A percentile compares a stretch with the other conserved stretches of the same genome.
These are phyloP conservation scores for Aspergillus aculeatus DNA, from an alignment of 2,329 filamentous ascomycete species.

Conservation along the genomic window DNA sequence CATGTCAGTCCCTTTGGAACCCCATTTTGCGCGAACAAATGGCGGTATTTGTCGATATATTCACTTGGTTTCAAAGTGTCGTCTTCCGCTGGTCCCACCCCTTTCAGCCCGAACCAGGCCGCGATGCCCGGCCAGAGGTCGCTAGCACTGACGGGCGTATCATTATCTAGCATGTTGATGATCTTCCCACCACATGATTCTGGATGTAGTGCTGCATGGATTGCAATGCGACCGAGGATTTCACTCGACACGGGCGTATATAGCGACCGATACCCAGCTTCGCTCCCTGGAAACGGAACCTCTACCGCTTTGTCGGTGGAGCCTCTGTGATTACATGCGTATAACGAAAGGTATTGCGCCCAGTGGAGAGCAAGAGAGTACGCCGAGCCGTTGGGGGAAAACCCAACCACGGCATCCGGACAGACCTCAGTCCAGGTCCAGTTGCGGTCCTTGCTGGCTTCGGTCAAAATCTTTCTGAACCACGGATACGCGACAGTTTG, in stretches of 20 bases:
- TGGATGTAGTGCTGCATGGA: constrained; percentile 29
- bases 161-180: constrained; percentile 31
- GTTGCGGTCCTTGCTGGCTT: constrained; percentile 22
- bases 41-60: constrained; percentile 28
- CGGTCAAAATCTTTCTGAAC: constrained; percentile 22
- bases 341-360: constrained; percentile 32
- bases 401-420: constrained; percentile 32
- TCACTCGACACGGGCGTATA: constrained; percentile 29
- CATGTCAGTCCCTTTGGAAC: constrained; percentile 23
- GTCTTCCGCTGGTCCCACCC: constrained; percentile 19
- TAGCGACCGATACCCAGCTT: constrained; percentile 18
- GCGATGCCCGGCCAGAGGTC: constrained; percentile 30
- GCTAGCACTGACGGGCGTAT: constrained; percentile 23
- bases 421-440: constrained; percentile 41
- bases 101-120: constrained; percentile 31
- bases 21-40: constrained; percentile 30
- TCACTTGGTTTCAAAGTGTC: constrained; percentile 16
- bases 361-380: constrained; percentile 31
- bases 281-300: neutral
- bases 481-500: constrained; percentile 33
- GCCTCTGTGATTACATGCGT: constrained; percentile 22
- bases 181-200: constrained; percentile 22
- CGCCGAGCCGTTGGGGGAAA: constrained; percentile 29
- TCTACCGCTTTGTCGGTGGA: no score
- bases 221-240: constrained; percentile 27